Evolutionary conservation across 2,329 filamentous ascomycete genomes (phyloP).

Genomic region (Colletotrichum tanaceti): DNA sequence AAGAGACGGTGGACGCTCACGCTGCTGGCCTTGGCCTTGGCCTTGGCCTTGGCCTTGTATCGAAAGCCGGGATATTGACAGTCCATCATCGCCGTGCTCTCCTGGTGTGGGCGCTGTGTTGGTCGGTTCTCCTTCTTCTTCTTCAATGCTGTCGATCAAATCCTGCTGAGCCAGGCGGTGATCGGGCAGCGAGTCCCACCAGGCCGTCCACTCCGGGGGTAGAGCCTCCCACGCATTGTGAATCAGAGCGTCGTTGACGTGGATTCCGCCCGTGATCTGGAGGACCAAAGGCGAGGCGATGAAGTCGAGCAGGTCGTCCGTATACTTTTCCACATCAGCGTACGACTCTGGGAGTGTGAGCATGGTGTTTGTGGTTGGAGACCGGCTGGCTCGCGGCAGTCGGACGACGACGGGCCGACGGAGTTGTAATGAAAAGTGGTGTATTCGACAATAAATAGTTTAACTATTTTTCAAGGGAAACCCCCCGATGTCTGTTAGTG

Average conservation of each 20-base stretch:
- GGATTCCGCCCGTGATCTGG: conserved; percentile 50
- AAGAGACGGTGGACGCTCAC: too few relatives aligned
- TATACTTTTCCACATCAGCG: conserved; percentile 31
- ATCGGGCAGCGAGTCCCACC: conserved; percentile 47
- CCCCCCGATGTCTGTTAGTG: too few relatives aligned
- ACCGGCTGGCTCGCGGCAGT: neutral
- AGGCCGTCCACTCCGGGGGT: conserved; percentile 47
- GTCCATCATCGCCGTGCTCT: accelerated
- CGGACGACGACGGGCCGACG: accelerated
- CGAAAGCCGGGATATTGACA: accelerated
- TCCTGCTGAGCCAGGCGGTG: conserved; percentile 48
- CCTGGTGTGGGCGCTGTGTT: accelerated
- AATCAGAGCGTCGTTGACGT: conserved; percentile 51
- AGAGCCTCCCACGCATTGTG: conserved; percentile 47
- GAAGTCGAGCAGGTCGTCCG: conserved; percentile 43
- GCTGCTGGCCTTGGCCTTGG: too few relatives aligned
- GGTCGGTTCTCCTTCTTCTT: too few relatives aligned
- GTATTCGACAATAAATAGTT: too few relatives aligned
- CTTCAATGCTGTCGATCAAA: conserved; percentile 47
- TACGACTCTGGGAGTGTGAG: neutral
- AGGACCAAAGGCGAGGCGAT: conserved; percentile 46
- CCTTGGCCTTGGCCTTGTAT: too few relatives aligned
- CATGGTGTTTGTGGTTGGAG: neutral
- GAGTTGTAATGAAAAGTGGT: accelerated
- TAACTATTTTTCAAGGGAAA: neutral